Evolutionary conservation across 352 stramenopile genomes (phyloP), one percentile per base, ranked within the genome.

Genomic region (Globisporangium heterothallicum): DNA sequence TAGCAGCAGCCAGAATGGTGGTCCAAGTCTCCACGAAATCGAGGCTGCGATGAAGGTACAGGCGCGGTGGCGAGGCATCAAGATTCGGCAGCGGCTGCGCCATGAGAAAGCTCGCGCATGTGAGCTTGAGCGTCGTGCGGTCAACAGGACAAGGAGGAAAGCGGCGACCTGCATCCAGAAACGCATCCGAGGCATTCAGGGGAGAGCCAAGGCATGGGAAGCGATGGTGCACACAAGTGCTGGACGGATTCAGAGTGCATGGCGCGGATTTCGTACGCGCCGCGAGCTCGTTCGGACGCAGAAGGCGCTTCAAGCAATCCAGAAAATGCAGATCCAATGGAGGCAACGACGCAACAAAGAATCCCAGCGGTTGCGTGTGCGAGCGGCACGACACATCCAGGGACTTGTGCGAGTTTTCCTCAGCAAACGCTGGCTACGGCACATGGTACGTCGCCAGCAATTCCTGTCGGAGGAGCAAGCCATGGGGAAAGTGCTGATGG

Each of bases 131-230:
- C 50, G 75, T 0, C 75, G 78, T 6, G 44, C 41, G 22, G 41
- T 59, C 9, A 78, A 61, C 30, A 61, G 58, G 24, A 69, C 44
- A 14, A 57, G 62, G 6, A 70, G 56, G 9, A 24, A 53, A 18
- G 73, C 73, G 6, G 78, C 73, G 0, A 54, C 68, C 41, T 76
- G 63, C 18, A 89, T 89, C 32, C 78, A 89, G 42, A 76, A 62
- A n/a, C 67, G 51, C 26, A 44, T 84, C n/a, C 73, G 74, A 44
- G 75, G 75, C 4, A 68, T 87, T 3, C 56, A 69, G 56, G 78
- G 74, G 4, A 63, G 78, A 25, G 25, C 44, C 1, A 29, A 53
- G 26, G 73, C 64, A 19, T 87, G 72, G 78, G 13, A 56, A 12
- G 27, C 38, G 18, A 66, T 85, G 41, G 55, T 82, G n/a, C 45